Evolutionary conservation across 805 yeast genomes (phyloP), one percentile per base, ranked within the genome.

Genomic region (Yamadazyma olivae): DNA sequence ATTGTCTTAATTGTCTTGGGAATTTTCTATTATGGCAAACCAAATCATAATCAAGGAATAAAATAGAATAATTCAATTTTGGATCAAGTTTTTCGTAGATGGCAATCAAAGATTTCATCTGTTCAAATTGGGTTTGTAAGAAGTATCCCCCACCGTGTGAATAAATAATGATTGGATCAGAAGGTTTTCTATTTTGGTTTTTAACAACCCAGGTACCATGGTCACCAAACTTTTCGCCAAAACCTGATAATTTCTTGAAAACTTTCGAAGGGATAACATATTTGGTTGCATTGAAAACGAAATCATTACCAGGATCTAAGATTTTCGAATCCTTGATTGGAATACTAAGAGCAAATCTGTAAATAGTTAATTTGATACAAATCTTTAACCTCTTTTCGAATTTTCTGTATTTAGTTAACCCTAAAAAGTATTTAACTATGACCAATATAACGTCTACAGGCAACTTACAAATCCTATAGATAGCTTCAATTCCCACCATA

Each of bases 101-200:
- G 1, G 63, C 50, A 15, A 59, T 37, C 7, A 60, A 17, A 1
- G 57, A 38, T 33, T 53, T 51, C 28, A 61, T 22, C 34, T 64
- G 71, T 29, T 44, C 44, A 0, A 54, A 53, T 33, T 45, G 48
- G 8, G 62, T 51, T 28, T 61, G 56, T 17, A 59, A 33, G 29
- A 48, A 57, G 44, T 52, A 64, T 6, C 67, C 67, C 3, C 71
- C 71, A n/a, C 71, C 70, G 36, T 65, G 70, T 5, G 48, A 30
- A 32, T 51, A 65, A 20, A 65, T 45, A 9, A 65, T 44, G 4
- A 65, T 45, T 2, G 68, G 68, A 31, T 63, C 67, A 1, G 43
- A 32, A 1, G 50, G 38, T 8, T 41, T 43, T 16, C 57, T 42
- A 20, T 48, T 44, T 8, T 51, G 51, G 30, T 50, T 51, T 38